Percentiles rank a stretch among this genome's conserved stretches.
Evolutionary conservation across 192 early-diverging fungal genomes (phyloP).

Genomic region (Helicostylum pulchrum): DNA sequence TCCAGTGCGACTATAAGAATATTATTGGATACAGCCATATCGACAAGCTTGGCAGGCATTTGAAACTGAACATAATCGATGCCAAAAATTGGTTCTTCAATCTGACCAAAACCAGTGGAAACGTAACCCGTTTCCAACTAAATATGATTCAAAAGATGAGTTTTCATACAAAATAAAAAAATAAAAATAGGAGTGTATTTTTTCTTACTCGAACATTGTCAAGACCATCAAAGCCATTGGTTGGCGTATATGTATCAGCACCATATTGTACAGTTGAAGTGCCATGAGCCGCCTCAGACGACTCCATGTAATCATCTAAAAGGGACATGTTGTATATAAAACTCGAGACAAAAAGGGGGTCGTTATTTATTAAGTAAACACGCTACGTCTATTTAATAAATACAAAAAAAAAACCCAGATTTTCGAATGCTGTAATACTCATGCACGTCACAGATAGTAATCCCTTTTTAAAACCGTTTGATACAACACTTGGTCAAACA

Average conservation of each 20-base stretch:
- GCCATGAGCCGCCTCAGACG: conserved; percentile 29
- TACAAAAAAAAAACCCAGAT: no score
- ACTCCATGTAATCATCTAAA: conserved; percentile 45
- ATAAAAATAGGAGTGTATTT: conserved; percentile 7
- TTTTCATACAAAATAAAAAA: no score
- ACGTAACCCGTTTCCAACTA: conserved; percentile 59
- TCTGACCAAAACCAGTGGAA: conserved; percentile 47
- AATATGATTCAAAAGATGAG: neutral
- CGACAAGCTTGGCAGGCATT: conserved; percentile 71
- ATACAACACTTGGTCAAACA: no score
- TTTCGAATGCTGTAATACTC: no score
- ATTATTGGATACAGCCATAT: conserved; percentile 80
- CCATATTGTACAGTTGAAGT: conserved; percentile 20
- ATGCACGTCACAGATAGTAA: no score
- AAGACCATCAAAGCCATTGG: conserved; percentile 23
- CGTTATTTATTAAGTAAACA: no score
- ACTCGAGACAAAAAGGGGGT: neutral
- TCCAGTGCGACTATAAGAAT: conserved; percentile 80
- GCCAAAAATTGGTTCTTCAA: conserved; percentile 65
- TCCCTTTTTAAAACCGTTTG: no score
- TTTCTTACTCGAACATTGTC: conserved; percentile 27
- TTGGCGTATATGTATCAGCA: neutral
- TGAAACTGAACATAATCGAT: conserved; percentile 89
- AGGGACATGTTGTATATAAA: conserved; percentile 35
- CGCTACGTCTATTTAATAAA: no score